Conservation (phyloP, 225 moss, liverwort and hornwort genomes). For the Antitrichia curtipendula region DNA sequence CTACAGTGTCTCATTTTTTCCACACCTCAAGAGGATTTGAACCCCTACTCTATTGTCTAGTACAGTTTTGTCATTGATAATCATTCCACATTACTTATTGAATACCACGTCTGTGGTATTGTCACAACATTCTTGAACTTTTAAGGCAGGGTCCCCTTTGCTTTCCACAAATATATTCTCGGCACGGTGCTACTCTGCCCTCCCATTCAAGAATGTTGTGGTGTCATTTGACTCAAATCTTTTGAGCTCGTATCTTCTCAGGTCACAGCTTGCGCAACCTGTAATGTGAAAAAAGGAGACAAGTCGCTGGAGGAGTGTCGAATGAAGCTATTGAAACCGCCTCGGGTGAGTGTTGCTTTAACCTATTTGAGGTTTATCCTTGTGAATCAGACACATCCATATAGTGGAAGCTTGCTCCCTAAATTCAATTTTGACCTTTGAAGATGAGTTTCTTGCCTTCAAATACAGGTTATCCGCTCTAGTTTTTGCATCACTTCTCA, state of each 20-base stretch:
- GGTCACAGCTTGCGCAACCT: constrained; percentile 80
- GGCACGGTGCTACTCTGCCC: background rate
- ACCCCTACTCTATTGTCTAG: background rate
- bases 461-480: background rate
- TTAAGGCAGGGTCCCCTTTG: background rate
- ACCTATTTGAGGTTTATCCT: background rate
- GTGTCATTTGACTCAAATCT: background rate
- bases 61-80: background rate
- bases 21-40: background rate
- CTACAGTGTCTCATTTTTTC: background rate
- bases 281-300: constrained; percentile 86
- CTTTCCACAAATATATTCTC: background rate
- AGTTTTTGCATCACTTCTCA: background rate
- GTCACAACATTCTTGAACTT: background rate
- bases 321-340: constrained; percentile 66
- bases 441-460: background rate
- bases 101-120: background rate
- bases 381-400: background rate
- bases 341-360: constrained; percentile 38
- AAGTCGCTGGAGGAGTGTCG: constrained; percentile 79
- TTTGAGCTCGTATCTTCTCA: background rate
- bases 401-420: background rate
- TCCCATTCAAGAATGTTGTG: background rate
- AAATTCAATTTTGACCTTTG: background rate
- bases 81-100: background rate